A percentile compares a stretch with the other conserved stretches of the same genome.
phyloP scores from a whole-genome alignment of 169 alveolate genomes.

The Plasmodium reichenowi region DNA sequence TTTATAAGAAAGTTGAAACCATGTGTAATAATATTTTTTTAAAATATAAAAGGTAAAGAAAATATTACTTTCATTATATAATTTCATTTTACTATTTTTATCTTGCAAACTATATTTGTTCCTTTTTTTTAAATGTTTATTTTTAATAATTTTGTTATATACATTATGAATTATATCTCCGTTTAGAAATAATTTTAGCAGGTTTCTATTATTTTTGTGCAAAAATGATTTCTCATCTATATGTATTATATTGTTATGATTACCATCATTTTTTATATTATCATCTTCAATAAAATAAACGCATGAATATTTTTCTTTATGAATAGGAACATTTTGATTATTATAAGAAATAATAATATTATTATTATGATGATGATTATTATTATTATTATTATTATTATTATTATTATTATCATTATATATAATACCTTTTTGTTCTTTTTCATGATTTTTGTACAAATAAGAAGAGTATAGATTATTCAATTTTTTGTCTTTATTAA shows the following conservation, averaged over 20 bases:
- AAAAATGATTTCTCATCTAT: constrained; percentile 41
- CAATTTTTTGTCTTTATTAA: too few species aligned
- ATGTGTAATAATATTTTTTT: background rate
- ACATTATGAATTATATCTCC: constrained; percentile 34
- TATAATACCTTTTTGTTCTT: background rate
- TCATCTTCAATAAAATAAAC: too few species aligned
- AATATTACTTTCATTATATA: constrained; percentile 35
- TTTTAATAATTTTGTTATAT: constrained; percentile 5
- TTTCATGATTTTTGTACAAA: background rate
- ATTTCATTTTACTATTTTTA: constrained; percentile 15
- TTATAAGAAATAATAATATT: too few species aligned
- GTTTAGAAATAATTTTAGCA: constrained; percentile 35
- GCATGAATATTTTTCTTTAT: too few species aligned
- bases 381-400: background rate
- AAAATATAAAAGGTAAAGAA: constrained; percentile 22
- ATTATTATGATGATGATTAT: background rate
- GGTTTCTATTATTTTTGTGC: constrained; percentile 32
- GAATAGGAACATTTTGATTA: too few species aligned
- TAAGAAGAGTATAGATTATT: too few species aligned
- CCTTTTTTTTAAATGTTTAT: background rate
- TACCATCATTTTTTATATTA: background rate
- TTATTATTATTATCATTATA: background rate
- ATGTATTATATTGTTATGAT: background rate
- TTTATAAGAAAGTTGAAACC: constrained; percentile 10
- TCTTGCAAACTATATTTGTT: background rate